Base-by-base conservation (phyloP, 2,329 filamentous ascomycete species). In the Metarhizium guizhouense region DNA sequence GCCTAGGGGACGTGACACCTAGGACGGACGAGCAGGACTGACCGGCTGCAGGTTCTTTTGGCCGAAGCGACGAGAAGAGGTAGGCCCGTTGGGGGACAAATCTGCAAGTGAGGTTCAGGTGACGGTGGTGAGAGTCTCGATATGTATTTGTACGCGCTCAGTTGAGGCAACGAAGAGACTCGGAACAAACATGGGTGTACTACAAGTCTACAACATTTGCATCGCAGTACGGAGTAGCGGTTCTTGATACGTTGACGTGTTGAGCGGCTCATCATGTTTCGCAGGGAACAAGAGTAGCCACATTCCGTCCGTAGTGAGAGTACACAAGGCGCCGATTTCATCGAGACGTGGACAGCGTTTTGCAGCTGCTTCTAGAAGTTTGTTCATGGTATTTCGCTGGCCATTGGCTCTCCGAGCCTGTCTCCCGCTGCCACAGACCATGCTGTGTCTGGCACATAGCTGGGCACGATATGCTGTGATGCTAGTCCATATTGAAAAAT, bases 1-100 rank as follows among this genome's bases (percentile, higher is more conserved):
- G 25, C 25, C 25, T 25, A n/a, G 25, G 25, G 25, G 25, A 25
- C 25, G 25, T 25, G 25, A 25, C 25, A 25, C 49, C 36, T 36
- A 32, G 11, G 45, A 20, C 20, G 29, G 48, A 47, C 47, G 36
- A 47, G 36, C 53, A 34, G 36, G 45, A 42, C 36, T 52, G 40
- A 48, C 36, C 49, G 49, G 54, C 48, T 52, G 54, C 54, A 55
- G 49, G 40, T 47, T 48, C 34, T 48, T 47, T 38, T 25, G 43
- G 14, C 25, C 11, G 29, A 30, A 4, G 14, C 40, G 52, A 53
- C 4, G 18, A 32, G 34, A 48, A 30, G 11, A 10, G 25, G 25
- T 1, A 11, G 25, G 25, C 25, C 5, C 11, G n/a, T 48, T 11
- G 25, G 45, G 45, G 13, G 45, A 30, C 20, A 48, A 48, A 30